A percentile compares a stretch with the other conserved stretches of the same genome.
phyloP scores from a whole-genome alignment of 805 yeast species.

The Cyberlindnera xylosilytica region DNA sequence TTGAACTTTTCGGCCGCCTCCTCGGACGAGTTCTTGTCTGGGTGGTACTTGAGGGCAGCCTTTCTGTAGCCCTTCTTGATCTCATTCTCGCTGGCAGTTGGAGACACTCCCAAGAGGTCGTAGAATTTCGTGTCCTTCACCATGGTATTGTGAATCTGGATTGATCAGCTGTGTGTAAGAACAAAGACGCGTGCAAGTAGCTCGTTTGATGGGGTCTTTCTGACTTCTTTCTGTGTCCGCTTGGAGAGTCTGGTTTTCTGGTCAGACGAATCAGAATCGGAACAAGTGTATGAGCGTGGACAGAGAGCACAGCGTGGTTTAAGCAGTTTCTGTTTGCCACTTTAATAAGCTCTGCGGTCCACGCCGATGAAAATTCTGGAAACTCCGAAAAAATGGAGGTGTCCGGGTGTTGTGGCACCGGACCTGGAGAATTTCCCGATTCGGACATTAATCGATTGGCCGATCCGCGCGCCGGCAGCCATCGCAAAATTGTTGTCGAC shows the following conservation, averaged over 20 bases:
- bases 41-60: constrained; percentile 77
- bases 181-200: too few species aligned
- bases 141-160: constrained; percentile 48
- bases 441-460: neutral
- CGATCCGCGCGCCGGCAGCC: too few species aligned
- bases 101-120: constrained; percentile 69
- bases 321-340: neutral
- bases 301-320: too few species aligned
- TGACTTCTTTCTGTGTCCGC: too few species aligned
- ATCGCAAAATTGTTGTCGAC: too few species aligned
- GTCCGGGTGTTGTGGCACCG: constrained; percentile 3
- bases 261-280: too few species aligned
- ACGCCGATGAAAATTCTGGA: constrained; percentile 10
- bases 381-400: neutral
- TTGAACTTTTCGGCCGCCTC: constrained; percentile 96
- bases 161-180: neutral
- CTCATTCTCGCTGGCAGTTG: constrained; percentile 65
- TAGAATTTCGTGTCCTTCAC: constrained; percentile 78
- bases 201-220: too few species aligned
- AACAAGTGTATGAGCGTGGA: too few species aligned
- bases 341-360: neutral
- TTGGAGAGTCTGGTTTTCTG: too few species aligned
- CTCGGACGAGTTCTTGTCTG: constrained; percentile 77
- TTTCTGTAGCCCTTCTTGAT: constrained; percentile 81
- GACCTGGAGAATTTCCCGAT: neutral